These are phyloP conservation scores for Alternaria consortialis DNA, from an alignment of 2,329 filamentous ascomycete genomes.

Conservation along the genomic window DNA sequence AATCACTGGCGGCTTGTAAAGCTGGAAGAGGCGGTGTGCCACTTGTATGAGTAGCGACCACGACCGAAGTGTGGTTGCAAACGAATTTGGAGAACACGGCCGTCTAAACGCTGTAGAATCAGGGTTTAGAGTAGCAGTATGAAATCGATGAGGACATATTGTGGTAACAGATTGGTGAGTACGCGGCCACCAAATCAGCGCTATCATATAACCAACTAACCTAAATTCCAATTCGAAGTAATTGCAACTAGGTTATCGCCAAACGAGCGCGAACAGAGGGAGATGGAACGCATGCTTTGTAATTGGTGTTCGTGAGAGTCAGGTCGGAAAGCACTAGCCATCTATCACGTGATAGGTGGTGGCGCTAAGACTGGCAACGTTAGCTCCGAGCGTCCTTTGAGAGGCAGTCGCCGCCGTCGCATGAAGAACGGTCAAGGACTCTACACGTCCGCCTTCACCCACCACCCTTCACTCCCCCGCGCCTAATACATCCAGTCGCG, in stretches of 20 bases:
- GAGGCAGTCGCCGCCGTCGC: constrained; percentile 37
- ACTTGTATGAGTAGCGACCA: too few relatives aligned
- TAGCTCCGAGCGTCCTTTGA: constrained; percentile 27
- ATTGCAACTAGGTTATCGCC: not conserved
- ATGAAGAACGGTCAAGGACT: constrained; percentile 29
- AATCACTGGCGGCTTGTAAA: not conserved
- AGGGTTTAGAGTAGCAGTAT: not conserved
- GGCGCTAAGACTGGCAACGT: constrained; percentile 4
- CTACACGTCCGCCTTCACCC: constrained; percentile 24
- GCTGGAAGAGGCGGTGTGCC: too few relatives aligned
- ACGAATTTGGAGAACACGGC: too few relatives aligned
- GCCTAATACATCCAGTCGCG: constrained; percentile 21
- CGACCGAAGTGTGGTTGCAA: too few relatives aligned
- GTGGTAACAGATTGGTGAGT: not conserved
- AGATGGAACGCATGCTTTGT: not conserved
- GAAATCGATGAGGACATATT: not conserved
- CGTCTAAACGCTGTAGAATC: not conserved
- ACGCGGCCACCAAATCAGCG: not conserved
- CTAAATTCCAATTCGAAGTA: not conserved
- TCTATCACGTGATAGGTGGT: not conserved
- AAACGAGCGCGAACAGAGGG: not conserved
- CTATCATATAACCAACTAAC: not conserved
- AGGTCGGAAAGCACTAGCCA: not conserved
- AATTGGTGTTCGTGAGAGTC: not conserved
- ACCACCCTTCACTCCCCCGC: constrained; percentile 6